These are phyloP conservation scores for Astrothelium subdiscretum DNA, from an alignment of 495 filamentous ascomycete genomes.

Conservation along the genomic window DNA sequence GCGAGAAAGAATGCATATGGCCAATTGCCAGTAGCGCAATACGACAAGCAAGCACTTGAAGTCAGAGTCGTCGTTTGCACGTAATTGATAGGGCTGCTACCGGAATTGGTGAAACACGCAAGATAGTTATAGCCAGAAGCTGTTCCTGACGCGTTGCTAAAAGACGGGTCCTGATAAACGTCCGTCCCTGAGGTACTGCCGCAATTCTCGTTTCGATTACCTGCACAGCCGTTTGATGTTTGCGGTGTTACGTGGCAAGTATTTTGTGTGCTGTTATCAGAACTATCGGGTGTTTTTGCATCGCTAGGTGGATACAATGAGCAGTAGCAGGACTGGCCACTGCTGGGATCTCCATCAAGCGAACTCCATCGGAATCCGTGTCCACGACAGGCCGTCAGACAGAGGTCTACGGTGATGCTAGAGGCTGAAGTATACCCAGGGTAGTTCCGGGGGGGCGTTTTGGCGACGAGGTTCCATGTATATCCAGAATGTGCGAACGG, in stretches of 20 bases:
- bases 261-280: not conserved
- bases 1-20: not conserved
- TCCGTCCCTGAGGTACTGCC: not conserved
- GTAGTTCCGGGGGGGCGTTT: not conserved
- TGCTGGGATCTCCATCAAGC: not conserved
- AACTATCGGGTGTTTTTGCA: not conserved
- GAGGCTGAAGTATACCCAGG: not conserved
- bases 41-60: not conserved
- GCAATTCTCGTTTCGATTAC: conserved; percentile 2
- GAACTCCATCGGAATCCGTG: not conserved
- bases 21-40: not conserved
- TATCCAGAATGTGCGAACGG: not conserved
- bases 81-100: not conserved
- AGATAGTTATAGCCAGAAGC: conserved; percentile 1
- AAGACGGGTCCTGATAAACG: conserved; percentile 1
- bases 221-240: conserved; percentile 1
- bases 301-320: not conserved
- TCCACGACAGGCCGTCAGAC: conserved; percentile 1
- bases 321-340: not conserved
- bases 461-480: not conserved
- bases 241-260: conserved; percentile 3
- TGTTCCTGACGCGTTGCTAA: not conserved
- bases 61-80: not conserved
- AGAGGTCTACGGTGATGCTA: conserved; percentile 2
- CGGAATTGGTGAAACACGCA: conserved; percentile 2